Evolutionary conservation across 2,329 filamentous ascomycete genomes (phyloP), one percentile per base, ranked within the genome.

Genomic region (Juglanconis juglandina): DNA sequence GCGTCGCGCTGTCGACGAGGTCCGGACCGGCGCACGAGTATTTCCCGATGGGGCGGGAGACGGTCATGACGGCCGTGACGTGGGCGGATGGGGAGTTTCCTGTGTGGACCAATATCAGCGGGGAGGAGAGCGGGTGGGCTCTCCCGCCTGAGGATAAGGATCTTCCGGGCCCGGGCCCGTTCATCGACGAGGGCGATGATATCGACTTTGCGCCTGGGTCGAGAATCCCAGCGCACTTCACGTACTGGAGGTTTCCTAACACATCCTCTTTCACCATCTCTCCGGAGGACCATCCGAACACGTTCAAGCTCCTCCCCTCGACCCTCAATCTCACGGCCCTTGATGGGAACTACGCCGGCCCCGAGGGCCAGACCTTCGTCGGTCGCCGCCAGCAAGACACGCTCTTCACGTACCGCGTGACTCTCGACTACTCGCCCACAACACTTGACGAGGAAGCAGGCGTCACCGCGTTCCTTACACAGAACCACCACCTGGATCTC

Each of bases 381-480:
- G 80, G 78, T 0, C 75, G 94, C 2, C 75, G 82, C 1, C 83
- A 87, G 67, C 80, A 80, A 5, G 78, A 86, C 63, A 81, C 82
- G 0, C 69, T 83, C 0, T 86, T 86, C 68, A 77, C 72, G 0
- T 86, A 76, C 67, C 75, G 71, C 50, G 75, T 81, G 3, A 73
- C 81, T 58, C 54, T 85, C 0, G 69, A 73, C 7, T 84, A 79
- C 64, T 58, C 66, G 0, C 77, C 81, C 0, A 68, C 68, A 0
- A 61, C 61, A 0, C 50, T 67, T 0, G 75, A 76, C 1, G 77
- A 82, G 61, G 82, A 86, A 67, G 79, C 81, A 1, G 83, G 83
- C 0, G 71, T 85, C 4, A 79, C 78, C 0, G 72, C 78, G 0
- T 85, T 85, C 66, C 70, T 85, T 39, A 83, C 78, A 0, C 77